Percentiles rank a stretch among this genome's conserved stretches.
Conservation (phyloP, 441 rosid genomes). For the Eugenia klotzschiana region DNA sequence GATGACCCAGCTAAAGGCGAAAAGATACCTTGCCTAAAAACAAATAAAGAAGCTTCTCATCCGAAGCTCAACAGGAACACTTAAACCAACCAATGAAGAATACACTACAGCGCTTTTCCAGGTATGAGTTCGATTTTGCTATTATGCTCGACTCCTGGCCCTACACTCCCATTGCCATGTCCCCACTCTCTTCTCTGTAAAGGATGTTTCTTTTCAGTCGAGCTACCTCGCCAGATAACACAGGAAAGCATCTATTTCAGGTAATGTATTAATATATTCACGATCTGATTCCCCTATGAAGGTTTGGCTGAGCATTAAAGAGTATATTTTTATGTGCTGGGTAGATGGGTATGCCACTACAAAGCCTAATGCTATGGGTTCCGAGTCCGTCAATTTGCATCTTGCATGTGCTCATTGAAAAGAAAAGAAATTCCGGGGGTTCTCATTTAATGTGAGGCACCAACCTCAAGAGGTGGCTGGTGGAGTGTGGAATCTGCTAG, state of each 20-base stretch:
- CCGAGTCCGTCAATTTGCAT: not conserved
- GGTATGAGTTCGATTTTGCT: not conserved
- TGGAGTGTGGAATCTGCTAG: not conserved
- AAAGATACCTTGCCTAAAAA: slow-evolving; percentile 1
- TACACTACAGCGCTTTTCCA: not conserved
- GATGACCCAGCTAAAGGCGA: not conserved
- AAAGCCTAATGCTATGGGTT: not conserved
- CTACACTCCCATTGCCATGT: not conserved
- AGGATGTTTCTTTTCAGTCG: not conserved
- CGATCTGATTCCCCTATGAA: not conserved
- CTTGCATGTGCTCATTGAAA: not conserved
- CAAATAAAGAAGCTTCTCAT: not conserved
- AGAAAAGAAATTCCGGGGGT: not conserved
- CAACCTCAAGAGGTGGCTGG: not conserved
- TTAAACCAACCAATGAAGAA: not conserved
- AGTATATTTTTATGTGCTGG: not conserved
- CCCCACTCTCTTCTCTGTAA: not conserved
- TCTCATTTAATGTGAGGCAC: not conserved
- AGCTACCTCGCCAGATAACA: not conserved
- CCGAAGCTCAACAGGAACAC: not conserved
- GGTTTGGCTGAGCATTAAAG: not conserved
- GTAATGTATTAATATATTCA: not conserved
- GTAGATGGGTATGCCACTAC: not conserved
- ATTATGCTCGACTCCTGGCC: not conserved
- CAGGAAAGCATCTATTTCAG: not conserved